Base-by-base conservation (phyloP, 2,329 filamentous ascomycete genomes). In the Cercospora beticola region DNA sequence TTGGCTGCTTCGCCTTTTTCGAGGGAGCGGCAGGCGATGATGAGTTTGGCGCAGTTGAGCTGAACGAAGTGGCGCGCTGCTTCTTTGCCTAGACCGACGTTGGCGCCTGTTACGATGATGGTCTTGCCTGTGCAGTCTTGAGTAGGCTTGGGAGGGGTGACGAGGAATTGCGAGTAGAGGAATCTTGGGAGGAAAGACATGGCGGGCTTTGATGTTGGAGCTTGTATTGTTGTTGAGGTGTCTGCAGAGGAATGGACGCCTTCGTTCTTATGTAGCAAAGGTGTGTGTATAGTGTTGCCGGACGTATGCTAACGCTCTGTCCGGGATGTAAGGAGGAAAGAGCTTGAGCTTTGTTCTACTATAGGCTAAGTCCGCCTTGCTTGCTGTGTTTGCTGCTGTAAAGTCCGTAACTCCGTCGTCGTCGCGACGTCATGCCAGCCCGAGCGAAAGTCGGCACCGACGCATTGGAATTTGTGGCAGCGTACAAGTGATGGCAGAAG, bases 61-160 rank as follows among this genome's bases (percentile, higher is more conserved):
- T 74, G 72, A 0, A 81, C 78, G 52, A 83, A 78, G 69, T 84
- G 82, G 0, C 77, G 76, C 0, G 81, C 80, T 5, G 83, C 81
- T 74, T 85, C 82, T 56, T 80, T 77, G 14, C 84, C 84, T 0
- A 86, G 78, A 3, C 83, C 83, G 6, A 78, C 75, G 65, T 85
- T 85, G 2, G 81, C 79, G 52, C 84, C 84, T 0, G 84, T 86
- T 5, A 86, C 80, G 31, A 86, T 81, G 65, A 84, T 75, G 5
- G 76, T 82, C 21, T 70, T 72, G 52, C 73, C 71, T 3, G 64
- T 61, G 66, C 72, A 76, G 65, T 73, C 71, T 21, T 64, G 64
- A 1, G 69, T 69, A 69, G 43, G 81, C 74, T 6, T 76, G 66
- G 65, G 77, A 67, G 81, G 81, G 5, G 74, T 79, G 57, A 81